A percentile compares a stretch with the other conserved stretches of the same genome.
Evolutionary conservation across 73 alveolate genomes (phyloP).

Genomic region (Halteria grandinella): DNA sequence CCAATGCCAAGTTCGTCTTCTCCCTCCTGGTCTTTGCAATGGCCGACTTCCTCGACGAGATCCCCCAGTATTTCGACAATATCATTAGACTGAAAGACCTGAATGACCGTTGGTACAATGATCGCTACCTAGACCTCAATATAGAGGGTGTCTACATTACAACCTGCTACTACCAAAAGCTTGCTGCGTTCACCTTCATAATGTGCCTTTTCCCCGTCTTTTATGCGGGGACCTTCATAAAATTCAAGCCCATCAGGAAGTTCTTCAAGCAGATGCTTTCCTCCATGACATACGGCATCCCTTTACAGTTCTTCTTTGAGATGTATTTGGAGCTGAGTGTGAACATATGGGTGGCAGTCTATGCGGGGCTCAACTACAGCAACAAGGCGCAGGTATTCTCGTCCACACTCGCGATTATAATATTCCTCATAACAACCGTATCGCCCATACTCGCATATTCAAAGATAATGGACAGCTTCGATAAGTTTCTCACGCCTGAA

Average conservation of each 20-base stretch:
- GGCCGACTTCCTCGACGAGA: constrained; percentile 12
- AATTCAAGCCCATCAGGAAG: background rate
- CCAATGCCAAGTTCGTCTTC: background rate
- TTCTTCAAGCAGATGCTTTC: constrained; percentile 7
- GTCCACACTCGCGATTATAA: no score
- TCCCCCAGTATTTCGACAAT: constrained; percentile 19
- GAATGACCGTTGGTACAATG: background rate
- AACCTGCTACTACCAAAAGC: constrained; percentile 21
- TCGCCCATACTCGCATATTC: no score
- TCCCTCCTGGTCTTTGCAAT: constrained; percentile 3
- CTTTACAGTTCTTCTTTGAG: constrained; percentile 29
- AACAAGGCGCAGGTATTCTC: no score
- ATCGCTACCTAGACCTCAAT: constrained; percentile 2
- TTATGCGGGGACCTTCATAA: background rate
- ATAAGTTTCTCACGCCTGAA: no score
- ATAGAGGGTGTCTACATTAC: constrained; percentile 14
- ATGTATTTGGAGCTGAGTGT: constrained; percentile 43
- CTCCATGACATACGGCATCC: constrained; percentile 21
- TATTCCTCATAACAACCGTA: no score
- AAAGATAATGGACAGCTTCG: no score
- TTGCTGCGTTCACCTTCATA: constrained; percentile 2
- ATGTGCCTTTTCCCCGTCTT: constrained; percentile 20
- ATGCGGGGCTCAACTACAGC: background rate
- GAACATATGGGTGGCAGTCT: constrained; percentile 13
- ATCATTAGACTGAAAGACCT: constrained; percentile 20